Conservation (phyloP, 164 flowering plant genomes). For the Dillenia suffruticosa region DNA sequence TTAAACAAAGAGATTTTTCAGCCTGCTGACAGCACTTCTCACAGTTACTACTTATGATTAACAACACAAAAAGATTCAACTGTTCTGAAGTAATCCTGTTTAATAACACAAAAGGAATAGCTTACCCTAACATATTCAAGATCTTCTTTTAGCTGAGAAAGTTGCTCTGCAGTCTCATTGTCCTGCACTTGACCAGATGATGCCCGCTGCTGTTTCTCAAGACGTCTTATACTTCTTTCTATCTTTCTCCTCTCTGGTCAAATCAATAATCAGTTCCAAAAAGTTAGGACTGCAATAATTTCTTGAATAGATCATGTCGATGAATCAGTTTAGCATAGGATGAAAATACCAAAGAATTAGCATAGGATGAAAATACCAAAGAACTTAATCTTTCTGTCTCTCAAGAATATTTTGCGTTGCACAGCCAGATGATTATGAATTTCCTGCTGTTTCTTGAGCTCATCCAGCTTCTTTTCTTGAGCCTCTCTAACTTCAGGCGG, state of each 20-base stretch:
- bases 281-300: background rate
- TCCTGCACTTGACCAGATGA: conserved; percentile 61
- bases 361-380: conserved; percentile 50
- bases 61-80: background rate
- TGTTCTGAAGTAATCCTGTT: background rate
- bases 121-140: conserved; percentile 96
- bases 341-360: conserved; percentile 64
- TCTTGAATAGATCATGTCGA: background rate
- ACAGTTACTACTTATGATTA: background rate
- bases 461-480: conserved; percentile 75
- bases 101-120: background rate
- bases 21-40: background rate
- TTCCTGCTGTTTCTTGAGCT: conserved; percentile 78
- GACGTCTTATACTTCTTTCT: conserved; percentile 80
- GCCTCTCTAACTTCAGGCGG: conserved; percentile 70
- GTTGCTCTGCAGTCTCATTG: conserved; percentile 57
- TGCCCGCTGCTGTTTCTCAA: conserved; percentile 76
- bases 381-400: conserved; percentile 77
- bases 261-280: conserved; percentile 1
- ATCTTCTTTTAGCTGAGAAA: conserved; percentile 78
- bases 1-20: conserved; percentile 5
- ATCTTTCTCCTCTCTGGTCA: conserved; percentile 84
- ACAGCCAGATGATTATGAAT: conserved; percentile 61
- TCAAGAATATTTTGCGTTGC: conserved; percentile 69
- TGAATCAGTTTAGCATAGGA: background rate